Evolutionary conservation across 2,329 filamentous ascomycete species (phyloP), one percentile per base, ranked within the genome.

Genomic region (Trichoderma gracile): DNA sequence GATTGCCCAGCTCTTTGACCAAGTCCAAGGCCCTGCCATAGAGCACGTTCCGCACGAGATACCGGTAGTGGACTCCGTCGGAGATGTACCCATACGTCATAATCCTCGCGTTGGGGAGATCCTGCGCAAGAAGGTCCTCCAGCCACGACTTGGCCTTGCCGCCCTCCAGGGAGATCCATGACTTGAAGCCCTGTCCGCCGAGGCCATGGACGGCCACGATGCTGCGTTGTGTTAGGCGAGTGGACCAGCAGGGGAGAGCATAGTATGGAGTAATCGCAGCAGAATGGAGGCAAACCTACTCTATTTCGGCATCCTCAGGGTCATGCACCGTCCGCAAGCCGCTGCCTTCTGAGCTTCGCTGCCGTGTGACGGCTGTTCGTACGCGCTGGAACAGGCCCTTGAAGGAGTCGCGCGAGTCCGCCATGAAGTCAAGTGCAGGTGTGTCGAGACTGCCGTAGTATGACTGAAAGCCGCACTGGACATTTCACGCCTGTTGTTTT

Each of bases 181-280:
- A 67, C 30, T 63, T 64, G 65, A 73, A 73, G 54, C 70, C 71
- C 42, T 71, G 67, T 25, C 66, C 68, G 8, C 70, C 70, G 19
- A 73, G 69, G 45, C 70, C 70, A 54, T 73, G 70, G 45, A 72
- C 70, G 23, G 70, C 71, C 30, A 73, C 71, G 49, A 73, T 71
- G 66, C 71, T 73, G 38, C 40, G 21, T 25, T n/a, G 21, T 25
- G n/a, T 25, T 14, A n/a, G 12, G 50, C 42, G 19, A 64, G 52
- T 5, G 8, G 17, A 25, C n/a, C 12, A 15, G 15, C 6, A 17
- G 17, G 14, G n/a, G 10, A 38, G 3, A 15, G 21, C 30, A 49
- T 9, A 14, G 19, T 10, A 5, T 23, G 42, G 3, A 19, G 27
- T 17, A 5, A 30, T 8, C 21, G 50, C 4, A 46, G 5, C 14